phyloP scores from a whole-genome alignment of 495 filamentous ascomycete genomes.

The Annulohypoxylon maeteangense region DNA sequence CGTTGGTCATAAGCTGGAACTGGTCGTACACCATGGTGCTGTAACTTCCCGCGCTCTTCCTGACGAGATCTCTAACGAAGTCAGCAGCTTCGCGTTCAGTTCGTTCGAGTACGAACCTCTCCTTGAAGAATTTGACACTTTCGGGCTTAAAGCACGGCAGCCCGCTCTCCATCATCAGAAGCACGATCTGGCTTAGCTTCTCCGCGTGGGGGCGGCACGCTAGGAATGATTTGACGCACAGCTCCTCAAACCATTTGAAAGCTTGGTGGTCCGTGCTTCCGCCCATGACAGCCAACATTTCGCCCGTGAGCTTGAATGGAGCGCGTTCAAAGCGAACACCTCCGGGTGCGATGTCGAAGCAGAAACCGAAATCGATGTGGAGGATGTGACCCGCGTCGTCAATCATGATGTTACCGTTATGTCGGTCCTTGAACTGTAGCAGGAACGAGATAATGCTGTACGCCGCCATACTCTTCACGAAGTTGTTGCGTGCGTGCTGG shows the following conservation, averaged over 20 bases:
- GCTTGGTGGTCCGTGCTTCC: slow-evolving; percentile 83
- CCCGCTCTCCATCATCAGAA: slow-evolving; percentile 95
- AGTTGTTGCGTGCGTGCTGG: slow-evolving; percentile 95
- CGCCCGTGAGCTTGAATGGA: slow-evolving; percentile 95
- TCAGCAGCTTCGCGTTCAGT: slow-evolving; percentile 94
- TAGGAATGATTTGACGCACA: slow-evolving; percentile 94
- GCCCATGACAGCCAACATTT: slow-evolving; percentile 99
- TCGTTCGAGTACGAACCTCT: slow-evolving; percentile 93
- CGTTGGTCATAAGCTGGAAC: slow-evolving; percentile 96
- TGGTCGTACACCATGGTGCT: slow-evolving; percentile 95
- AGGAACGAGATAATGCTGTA: slow-evolving; percentile 98
- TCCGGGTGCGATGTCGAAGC: slow-evolving; percentile 97
- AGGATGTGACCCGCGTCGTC: slow-evolving; percentile 97
- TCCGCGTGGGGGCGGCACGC: slow-evolving; percentile 87
- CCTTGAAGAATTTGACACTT: slow-evolving; percentile 89
- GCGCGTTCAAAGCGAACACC: slow-evolving; percentile 97
- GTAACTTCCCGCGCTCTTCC: slow-evolving; percentile 87
- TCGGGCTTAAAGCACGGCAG: slow-evolving; percentile 98
- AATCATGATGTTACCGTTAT: slow-evolving; percentile 99
- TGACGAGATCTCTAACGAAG: slow-evolving; percentile 87
- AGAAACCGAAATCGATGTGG: slow-evolving; percentile 99
- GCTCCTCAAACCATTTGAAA: slow-evolving; percentile 95
- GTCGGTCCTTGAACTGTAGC: slow-evolving; percentile 97
- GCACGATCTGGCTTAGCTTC: slow-evolving; percentile 87
- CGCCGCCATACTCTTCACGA: slow-evolving; percentile 99